phyloP scores from a whole-genome alignment of 192 early-diverging fungal genomes.

The Backusella mclennaniae region DNA sequence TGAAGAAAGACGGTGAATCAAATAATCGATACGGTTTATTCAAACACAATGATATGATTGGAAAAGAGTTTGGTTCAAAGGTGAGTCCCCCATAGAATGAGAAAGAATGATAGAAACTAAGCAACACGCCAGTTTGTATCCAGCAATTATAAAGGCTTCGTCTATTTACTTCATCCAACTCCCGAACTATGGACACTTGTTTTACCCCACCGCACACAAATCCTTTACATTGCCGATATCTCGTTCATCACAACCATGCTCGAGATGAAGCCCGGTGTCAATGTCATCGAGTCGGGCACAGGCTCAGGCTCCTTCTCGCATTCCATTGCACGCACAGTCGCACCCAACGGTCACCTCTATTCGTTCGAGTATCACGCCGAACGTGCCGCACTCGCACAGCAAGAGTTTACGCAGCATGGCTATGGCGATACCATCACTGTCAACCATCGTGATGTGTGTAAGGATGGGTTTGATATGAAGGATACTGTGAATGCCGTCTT shows the following conservation, averaged over 20 bases:
- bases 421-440: constrained; percentile 66
- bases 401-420: constrained; percentile 83
- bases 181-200: constrained; percentile 95
- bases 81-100: constrained; percentile 26
- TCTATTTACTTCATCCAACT: constrained; percentile 87
- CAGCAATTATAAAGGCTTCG: constrained; percentile 63
- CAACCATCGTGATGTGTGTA: constrained; percentile 85
- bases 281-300: constrained; percentile 88
- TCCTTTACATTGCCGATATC: constrained; percentile 94
- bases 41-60: constrained; percentile 81
- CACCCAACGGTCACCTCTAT: constrained; percentile 85
- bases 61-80: constrained; percentile 81
- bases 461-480: constrained; percentile 77
- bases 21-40: constrained; percentile 84
- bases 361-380: constrained; percentile 93
- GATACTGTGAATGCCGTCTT: constrained; percentile 87
- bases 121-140: constrained; percentile 50
- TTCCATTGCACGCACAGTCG: constrained; percentile 85
- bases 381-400: constrained; percentile 59
- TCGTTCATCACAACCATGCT: constrained; percentile 82
- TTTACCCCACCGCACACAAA: constrained; percentile 95
- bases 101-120: neutral
- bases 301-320: constrained; percentile 98
- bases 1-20: constrained; percentile 59
- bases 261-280: constrained; percentile 80